Evolutionary conservation across 2,329 filamentous ascomycete species (phyloP), one percentile per base, ranked within the genome.

Genomic region (Colletotrichum sp.): DNA sequence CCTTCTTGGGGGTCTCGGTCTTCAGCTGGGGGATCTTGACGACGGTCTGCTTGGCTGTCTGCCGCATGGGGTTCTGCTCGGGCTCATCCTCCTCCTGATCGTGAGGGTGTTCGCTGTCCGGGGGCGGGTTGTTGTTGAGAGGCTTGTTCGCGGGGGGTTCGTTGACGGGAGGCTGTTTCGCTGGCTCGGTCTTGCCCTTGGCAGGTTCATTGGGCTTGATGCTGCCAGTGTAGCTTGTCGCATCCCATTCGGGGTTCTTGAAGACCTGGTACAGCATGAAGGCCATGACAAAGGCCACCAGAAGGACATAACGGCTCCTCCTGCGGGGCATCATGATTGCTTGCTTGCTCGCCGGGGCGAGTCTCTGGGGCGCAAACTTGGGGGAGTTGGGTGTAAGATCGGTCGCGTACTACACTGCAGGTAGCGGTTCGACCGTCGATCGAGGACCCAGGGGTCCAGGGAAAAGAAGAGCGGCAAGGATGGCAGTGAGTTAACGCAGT

Each of bases 241-340:
- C 76, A 51, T 81, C 78, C 83, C 82, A 84, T 36, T 76, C 76
- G 34, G 85, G 84, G 76, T 84, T 87, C 70, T 84, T 81, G 51
- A 84, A 82, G 70, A 87, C 81, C 73, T 87, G 88, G 78, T 89
- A 89, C 66, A 91, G 82, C 66, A 90, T 84, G 74, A 93, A 84
- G 64, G 91, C 82, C 64, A 90, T 81, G 70, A 92, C 80, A 75
- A 89, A 82, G 69, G 90, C 87, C 77, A 88, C 88, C 74, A 90
- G 80, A 38, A 90, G 81, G 75, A 92, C 91, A 71, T 91, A 85
- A 73, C 92, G 89, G 79, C 92, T 92, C 80, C 91, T 86, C 78
- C 92, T 86, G 66, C 92, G 89, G 72, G 90, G 82, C 88, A 93
- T 91, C 78, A 78, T 82, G 77, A 27, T 43, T 55, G 54, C 51